phyloP scores from a whole-genome alignment of 352 stramenopile genomes.

The Pythium apleroticum region DNA sequence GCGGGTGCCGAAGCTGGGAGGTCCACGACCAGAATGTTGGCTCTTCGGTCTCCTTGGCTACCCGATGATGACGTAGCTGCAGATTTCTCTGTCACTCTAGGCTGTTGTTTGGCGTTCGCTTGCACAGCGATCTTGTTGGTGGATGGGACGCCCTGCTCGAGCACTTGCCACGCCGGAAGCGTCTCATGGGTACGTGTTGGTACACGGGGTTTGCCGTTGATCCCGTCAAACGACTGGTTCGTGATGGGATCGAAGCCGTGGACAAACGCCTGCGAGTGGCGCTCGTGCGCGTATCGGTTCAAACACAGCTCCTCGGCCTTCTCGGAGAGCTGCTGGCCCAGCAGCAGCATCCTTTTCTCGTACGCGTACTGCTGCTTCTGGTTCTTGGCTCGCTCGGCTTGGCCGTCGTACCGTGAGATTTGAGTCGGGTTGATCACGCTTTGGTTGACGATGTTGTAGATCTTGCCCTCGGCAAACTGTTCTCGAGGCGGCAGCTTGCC shows the following conservation, averaged over 20 bases:
- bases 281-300: conserved; percentile 63
- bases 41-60: conserved; percentile 10
- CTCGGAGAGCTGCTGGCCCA: conserved; percentile 39
- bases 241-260: conserved; percentile 71
- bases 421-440: conserved; percentile 51
- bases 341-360: conserved; percentile 47
- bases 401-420: conserved; percentile 38
- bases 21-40: conserved; percentile 40
- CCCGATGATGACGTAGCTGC: not conserved
- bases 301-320: conserved; percentile 48
- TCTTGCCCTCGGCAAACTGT: conserved; percentile 62
- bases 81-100: not conserved
- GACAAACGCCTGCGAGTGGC: conserved; percentile 48
- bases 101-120: not conserved
- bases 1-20: not conserved
- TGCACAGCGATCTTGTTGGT: conserved; percentile 26
- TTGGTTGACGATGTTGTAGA: conserved; percentile 84
- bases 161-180: conserved; percentile 45
- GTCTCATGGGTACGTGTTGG: conserved; percentile 47
- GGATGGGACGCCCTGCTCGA: conserved; percentile 38
- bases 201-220: conserved; percentile 44
- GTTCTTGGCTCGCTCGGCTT: conserved; percentile 49
- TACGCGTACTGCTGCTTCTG: conserved; percentile 62
- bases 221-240: conserved; percentile 54
- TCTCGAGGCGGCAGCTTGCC: conserved; percentile 53